These are phyloP conservation scores for Pyrenophora seminiperda DNA, from an alignment of 2,329 filamentous ascomycete species.

Conservation along the genomic window DNA sequence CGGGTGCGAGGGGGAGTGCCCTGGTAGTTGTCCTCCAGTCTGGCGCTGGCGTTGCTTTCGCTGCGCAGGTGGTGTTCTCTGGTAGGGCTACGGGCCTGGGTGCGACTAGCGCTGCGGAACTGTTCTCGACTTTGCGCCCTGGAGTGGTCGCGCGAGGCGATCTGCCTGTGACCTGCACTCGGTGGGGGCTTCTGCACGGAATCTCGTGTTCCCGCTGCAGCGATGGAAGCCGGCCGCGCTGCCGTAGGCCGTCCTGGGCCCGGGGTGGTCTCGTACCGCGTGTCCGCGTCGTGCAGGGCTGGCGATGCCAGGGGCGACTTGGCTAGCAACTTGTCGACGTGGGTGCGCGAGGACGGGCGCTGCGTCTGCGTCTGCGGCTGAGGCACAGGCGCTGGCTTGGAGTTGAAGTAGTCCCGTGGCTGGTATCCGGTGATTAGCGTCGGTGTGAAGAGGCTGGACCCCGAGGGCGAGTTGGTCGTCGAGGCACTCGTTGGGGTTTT, in stretches of 20 bases:
- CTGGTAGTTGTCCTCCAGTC: slow-evolving; percentile 40
- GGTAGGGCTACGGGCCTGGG: slow-evolving; percentile 10
- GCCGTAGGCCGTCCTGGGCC: slow-evolving; percentile 29
- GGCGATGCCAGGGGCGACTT: slow-evolving; percentile 45
- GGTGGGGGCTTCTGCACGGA: slow-evolving; percentile 28
- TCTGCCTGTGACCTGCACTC: slow-evolving; percentile 26
- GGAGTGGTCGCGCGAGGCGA: slow-evolving; percentile 24
- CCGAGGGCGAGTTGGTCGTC: slow-evolving; percentile 39
- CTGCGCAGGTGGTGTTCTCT: slow-evolving; percentile 32
- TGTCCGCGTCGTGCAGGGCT: slow-evolving; percentile 41
- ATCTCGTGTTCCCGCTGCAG: slow-evolving; percentile 19
- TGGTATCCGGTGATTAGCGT: slow-evolving; percentile 29
- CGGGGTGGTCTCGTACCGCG: slow-evolving; percentile 33
- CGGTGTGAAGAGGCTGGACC: slow-evolving; percentile 44
- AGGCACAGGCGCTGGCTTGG: slow-evolving; percentile 29
- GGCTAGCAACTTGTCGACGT: slow-evolving; percentile 36
- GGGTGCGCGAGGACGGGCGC: slow-evolving; percentile 39
- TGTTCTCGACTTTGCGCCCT: slow-evolving; percentile 31
- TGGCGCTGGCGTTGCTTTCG: slow-evolving; percentile 42
- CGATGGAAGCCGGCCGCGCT: slow-evolving; percentile 28
- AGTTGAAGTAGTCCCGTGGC: slow-evolving; percentile 49
- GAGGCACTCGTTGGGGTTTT: slow-evolving; percentile 41
- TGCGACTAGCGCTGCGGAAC: slow-evolving; percentile 19
- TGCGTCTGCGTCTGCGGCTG: slow-evolving; percentile 23
- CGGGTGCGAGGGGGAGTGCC: slow-evolving; percentile 46